Percentiles rank a stretch among this genome's conserved stretches.
phyloP scores from a whole-genome alignment of 495 filamentous ascomycete species.

The Bombardia bombarda region DNA sequence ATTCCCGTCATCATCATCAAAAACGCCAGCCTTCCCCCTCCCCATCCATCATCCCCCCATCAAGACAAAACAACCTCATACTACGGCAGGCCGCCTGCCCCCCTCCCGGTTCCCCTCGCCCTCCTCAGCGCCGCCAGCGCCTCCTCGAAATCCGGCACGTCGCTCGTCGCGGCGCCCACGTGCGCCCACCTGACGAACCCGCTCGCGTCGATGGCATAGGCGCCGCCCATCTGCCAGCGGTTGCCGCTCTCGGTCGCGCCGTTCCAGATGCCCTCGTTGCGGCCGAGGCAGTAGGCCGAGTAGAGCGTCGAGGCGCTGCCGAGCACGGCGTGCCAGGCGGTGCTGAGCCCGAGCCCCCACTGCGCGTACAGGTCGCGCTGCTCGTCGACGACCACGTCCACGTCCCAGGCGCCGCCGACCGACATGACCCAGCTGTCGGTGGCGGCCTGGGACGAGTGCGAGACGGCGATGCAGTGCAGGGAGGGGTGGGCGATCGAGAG shows the following conservation, averaged over 20 bases:
- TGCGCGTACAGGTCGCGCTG: constrained; percentile 40
- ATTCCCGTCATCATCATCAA: no score
- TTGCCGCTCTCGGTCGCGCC: constrained; percentile 38
- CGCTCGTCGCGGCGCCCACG: constrained; percentile 33
- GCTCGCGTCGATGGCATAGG: constrained; percentile 44
- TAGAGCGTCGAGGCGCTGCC: constrained; percentile 32
- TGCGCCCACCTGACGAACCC: constrained; percentile 43
- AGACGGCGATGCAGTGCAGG: constrained; percentile 50
- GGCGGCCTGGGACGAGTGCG: constrained; percentile 41
- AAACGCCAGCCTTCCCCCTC: background rate
- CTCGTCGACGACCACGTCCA: constrained; percentile 46
- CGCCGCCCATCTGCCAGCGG: constrained; percentile 51
- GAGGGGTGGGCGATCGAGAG: constrained; percentile 36
- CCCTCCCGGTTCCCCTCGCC: background rate
- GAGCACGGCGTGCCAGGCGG: constrained; percentile 42
- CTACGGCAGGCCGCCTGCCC: constrained; percentile 2
- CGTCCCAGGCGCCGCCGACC: constrained; percentile 44
- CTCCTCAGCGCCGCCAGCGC: constrained; percentile 26
- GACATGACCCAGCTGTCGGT: constrained; percentile 48
- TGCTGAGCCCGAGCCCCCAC: constrained; percentile 48
- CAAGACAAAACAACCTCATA: constrained; percentile 9
- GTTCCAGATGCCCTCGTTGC: constrained; percentile 49
- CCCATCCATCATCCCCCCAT: background rate
- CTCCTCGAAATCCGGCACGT: constrained; percentile 42
- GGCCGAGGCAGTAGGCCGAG: constrained; percentile 37